These are phyloP conservation scores for Collybia sp. DNA, from an alignment of 768 basidiomycete genomes.

Conservation along the genomic window DNA sequence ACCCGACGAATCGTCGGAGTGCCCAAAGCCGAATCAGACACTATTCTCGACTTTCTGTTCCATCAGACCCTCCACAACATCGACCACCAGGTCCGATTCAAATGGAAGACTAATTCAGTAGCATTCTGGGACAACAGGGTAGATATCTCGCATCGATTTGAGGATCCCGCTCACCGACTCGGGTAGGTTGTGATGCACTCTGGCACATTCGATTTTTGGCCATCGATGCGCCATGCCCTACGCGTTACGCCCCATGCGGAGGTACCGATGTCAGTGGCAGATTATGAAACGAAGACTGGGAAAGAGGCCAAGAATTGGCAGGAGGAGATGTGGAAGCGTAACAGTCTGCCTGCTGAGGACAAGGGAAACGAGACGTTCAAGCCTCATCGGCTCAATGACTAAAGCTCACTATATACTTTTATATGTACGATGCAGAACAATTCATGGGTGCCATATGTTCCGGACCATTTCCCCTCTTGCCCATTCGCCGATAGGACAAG, in stretches of 20 bases:
- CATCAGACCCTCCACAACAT: conserved; percentile 64
- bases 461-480: conserved; percentile 32
- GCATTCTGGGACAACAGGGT: conserved; percentile 88
- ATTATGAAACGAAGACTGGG: conserved; percentile 60
- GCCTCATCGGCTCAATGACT: conserved; percentile 61
- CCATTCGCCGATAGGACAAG: conserved; percentile 47
- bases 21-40: conserved; percentile 77
- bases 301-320: conserved; percentile 71
- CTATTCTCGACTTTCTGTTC: conserved; percentile 66
- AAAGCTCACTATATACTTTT: conserved; percentile 7
- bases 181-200: conserved; percentile 68
- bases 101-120: conserved; percentile 71
- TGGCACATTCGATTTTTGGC: conserved; percentile 85
- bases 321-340: conserved; percentile 64
- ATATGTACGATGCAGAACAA: no score
- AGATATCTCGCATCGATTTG: conserved; percentile 11
- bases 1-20: conserved; percentile 75
- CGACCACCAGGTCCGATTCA: conserved; percentile 74
- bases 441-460: conserved; percentile 10
- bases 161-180: neutral
- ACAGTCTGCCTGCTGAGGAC: conserved; percentile 43
- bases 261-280: conserved; percentile 66
- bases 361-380: conserved; percentile 21
- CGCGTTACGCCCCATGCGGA: conserved; percentile 82
- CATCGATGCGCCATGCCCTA: conserved; percentile 69